Conservation (phyloP, 257 asterid species). For the Solanum bulbocastanum region DNA sequence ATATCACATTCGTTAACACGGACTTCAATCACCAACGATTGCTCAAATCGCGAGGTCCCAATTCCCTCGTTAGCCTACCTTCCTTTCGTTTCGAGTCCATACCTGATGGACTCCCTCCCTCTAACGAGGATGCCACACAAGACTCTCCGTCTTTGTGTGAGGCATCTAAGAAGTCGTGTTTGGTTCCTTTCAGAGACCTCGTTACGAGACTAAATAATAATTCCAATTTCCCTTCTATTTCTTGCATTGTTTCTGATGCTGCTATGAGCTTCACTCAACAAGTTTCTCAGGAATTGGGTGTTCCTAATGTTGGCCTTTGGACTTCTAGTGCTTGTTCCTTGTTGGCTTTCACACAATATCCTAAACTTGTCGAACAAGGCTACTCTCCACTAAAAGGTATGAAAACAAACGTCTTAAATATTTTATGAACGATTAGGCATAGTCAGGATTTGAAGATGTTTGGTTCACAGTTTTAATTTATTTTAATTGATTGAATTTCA, state of each 20-base stretch:
- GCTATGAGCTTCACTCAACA: conserved; percentile 9
- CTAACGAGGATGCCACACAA: conserved; percentile 13
- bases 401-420: neutral
- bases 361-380: conserved; percentile 6
- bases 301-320: conserved; percentile 13
- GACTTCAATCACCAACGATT: conserved; percentile 12
- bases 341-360: conserved; percentile 3
- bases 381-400: conserved; percentile 15
- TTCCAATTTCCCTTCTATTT: neutral
- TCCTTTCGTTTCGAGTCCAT: conserved; percentile 11
- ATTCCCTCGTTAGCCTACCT: neutral
- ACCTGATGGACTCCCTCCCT: conserved; percentile 21
- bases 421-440: neutral
- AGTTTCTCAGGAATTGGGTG: conserved; percentile 1
- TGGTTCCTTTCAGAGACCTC: conserved; percentile 9
- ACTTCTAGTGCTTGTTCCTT: conserved; percentile 12
- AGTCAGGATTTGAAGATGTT: neutral
- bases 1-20: conserved; percentile 19
- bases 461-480: too few species aligned
- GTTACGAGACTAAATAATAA: neutral
- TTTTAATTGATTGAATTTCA: neutral
- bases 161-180: conserved; percentile 3
- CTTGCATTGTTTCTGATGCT: conserved; percentile 14
- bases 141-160: conserved; percentile 3
- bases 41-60: neutral